A percentile compares a stretch with the other conserved stretches of the same genome.
Evolutionary conservation across 768 basidiomycete species (phyloP).

Genomic region (Boletus vermiculosoides): DNA sequence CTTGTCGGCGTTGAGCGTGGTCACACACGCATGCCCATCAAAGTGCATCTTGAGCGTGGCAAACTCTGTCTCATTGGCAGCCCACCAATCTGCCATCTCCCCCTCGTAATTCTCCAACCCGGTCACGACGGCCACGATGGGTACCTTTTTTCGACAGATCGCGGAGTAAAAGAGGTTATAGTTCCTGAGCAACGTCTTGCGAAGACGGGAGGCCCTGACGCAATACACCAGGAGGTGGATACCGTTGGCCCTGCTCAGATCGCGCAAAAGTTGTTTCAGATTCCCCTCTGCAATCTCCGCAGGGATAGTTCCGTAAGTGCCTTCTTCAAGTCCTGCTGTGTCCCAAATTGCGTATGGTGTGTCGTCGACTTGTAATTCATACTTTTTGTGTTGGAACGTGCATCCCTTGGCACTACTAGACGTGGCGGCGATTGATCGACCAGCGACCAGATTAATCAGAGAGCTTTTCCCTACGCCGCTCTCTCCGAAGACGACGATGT

Average conservation of each 20-base stretch:
- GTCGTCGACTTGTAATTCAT: constrained; percentile 28
- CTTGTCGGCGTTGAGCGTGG: constrained; percentile 33
- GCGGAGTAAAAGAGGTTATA: constrained; percentile 39
- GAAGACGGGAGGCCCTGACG: constrained; percentile 33
- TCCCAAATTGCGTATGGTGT: constrained; percentile 34
- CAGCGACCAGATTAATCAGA: constrained; percentile 41
- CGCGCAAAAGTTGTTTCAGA: constrained; percentile 25
- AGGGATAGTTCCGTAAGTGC: constrained; percentile 27
- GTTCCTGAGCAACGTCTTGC: constrained; percentile 28
- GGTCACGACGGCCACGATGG: constrained; percentile 37
- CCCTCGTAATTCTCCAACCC: constrained; percentile 38
- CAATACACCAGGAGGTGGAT: constrained; percentile 34
- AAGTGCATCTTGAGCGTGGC: constrained; percentile 32
- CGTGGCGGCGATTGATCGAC: constrained; percentile 37
- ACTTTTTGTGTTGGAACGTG: constrained; percentile 32
- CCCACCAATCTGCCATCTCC: constrained; percentile 35
- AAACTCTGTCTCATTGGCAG: constrained; percentile 31
- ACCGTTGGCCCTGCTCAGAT: constrained; percentile 27
- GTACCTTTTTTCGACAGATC: constrained; percentile 37
- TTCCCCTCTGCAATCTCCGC: constrained; percentile 30
- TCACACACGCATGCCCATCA: constrained; percentile 39
- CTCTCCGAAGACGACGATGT: constrained; percentile 30
- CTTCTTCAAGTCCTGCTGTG: constrained; percentile 42
- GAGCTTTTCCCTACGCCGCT: constrained; percentile 41
- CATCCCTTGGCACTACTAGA: constrained; percentile 36